Conservation (phyloP, 2,329 filamentous ascomycete species). For the Aspergillus fumigatiaffinis region DNA sequence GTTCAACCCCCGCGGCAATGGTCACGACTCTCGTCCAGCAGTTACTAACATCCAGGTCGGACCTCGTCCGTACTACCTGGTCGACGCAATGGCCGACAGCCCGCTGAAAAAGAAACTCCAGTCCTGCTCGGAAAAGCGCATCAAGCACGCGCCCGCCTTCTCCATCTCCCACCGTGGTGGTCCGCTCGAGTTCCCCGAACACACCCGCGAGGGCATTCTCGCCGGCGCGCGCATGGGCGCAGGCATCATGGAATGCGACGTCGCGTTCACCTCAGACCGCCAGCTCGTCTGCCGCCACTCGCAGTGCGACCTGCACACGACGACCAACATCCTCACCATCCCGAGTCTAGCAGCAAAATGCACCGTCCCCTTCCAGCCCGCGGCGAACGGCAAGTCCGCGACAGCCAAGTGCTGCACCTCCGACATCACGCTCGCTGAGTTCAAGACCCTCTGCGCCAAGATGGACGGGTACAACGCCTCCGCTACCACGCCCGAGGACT, state of each 20-base stretch:
- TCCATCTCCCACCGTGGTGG: constrained; percentile 18
- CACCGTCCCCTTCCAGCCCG: constrained; percentile 14
- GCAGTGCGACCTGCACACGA: constrained; percentile 19
- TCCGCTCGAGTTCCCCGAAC: constrained; percentile 16
- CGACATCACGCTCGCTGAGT: constrained; percentile 17
- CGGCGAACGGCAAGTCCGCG: constrained; percentile 4
- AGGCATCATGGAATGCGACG: constrained; percentile 17
- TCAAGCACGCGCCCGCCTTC: constrained; percentile 9
- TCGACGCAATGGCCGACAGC: constrained; percentile 16
- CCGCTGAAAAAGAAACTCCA: constrained; percentile 14
- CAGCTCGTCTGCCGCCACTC: constrained; percentile 18
- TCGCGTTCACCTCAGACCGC: constrained; percentile 16
- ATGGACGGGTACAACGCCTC: constrained; percentile 17
- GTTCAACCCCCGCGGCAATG: constrained; percentile 1
- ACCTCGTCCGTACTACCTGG: constrained; percentile 16
- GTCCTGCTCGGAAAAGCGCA: constrained; percentile 15
- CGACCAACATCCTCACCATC: constrained; percentile 17
- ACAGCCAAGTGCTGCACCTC: constrained; percentile 17
- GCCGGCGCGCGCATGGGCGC: constrained; percentile 18
- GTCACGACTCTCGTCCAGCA: not conserved
- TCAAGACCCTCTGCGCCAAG: constrained; percentile 18
- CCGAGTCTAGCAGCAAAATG: constrained; percentile 17
- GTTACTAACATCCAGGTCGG: constrained; percentile 19
- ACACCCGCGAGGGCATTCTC: constrained; percentile 15
- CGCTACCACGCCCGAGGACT: constrained; percentile 15